Conservation (phyloP, 2,329 filamentous ascomycete species). For the Colletotrichum gloeosporioides region DNA sequence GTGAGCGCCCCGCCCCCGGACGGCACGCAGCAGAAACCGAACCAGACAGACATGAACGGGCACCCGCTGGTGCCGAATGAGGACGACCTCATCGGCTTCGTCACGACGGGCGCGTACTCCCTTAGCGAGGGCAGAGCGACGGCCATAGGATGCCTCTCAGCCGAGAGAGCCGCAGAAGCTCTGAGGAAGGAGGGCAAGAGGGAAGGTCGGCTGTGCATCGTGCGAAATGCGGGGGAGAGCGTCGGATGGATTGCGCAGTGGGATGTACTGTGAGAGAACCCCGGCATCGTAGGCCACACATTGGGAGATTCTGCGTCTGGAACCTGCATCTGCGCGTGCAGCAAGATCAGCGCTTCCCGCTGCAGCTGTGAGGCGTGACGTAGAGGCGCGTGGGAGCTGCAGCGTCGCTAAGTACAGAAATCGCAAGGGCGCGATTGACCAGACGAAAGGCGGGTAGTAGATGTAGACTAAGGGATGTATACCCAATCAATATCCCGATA, state of each 20-base stretch:
- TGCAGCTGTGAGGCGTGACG: background rate
- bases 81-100: constrained; percentile 84
- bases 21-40: constrained; percentile 37
- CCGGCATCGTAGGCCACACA: background rate
- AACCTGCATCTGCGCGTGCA: background rate
- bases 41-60: constrained; percentile 44
- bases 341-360: background rate
- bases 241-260: constrained; percentile 81
- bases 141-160: constrained; percentile 74
- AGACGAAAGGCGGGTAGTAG: fast-evolving
- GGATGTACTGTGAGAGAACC: constrained; percentile 63
- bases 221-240: constrained; percentile 80
- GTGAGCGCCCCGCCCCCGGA: constrained; percentile 36
- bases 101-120: constrained; percentile 86
- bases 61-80: constrained; percentile 75
- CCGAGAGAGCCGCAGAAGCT: constrained; percentile 59
- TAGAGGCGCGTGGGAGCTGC: background rate
- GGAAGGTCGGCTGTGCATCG: constrained; percentile 75
- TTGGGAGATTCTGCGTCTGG: background rate
- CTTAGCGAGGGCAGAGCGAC: constrained; percentile 77
- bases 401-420: background rate
- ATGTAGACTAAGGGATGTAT: background rate
- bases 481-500: background rate
- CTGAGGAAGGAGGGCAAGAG: constrained; percentile 25
- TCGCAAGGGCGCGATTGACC: constrained; percentile 34